Evolutionary conservation across 805 yeast genomes (phyloP).

Genomic region (Yarrowia deformans): DNA sequence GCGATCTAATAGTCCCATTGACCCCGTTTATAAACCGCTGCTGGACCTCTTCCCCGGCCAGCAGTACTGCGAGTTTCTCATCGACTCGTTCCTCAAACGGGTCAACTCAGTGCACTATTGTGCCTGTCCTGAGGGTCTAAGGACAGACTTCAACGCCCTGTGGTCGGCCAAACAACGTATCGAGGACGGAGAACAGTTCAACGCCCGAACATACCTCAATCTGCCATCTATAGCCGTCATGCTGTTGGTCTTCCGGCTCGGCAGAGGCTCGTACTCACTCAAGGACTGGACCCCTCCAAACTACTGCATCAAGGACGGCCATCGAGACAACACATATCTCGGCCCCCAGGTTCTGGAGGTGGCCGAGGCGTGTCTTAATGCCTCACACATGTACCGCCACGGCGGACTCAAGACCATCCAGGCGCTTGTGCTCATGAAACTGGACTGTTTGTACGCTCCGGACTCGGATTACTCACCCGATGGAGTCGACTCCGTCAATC

Average conservation of each 20-base stretch:
- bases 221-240: constrained; percentile 31
- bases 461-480: constrained; percentile 31
- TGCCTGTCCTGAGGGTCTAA: constrained; percentile 19
- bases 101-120: constrained; percentile 33
- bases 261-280: constrained; percentile 32
- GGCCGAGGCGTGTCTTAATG: constrained; percentile 29
- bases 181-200: constrained; percentile 32
- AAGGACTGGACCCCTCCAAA: constrained; percentile 38
- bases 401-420: constrained; percentile 36
- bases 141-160: constrained; percentile 37
- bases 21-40: constrained; percentile 33
- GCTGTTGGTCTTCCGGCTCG: constrained; percentile 33
- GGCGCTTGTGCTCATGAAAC: constrained; percentile 33
- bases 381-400: constrained; percentile 24
- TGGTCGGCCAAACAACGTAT: constrained; percentile 38
- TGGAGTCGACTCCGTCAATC: constrained; percentile 35
- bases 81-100: constrained; percentile 30
- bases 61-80: constrained; percentile 39
- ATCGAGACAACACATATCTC: constrained; percentile 22
- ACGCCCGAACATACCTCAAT: constrained; percentile 34
- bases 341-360: constrained; percentile 33
- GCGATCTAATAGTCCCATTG: constrained; percentile 12
- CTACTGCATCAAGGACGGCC: constrained; percentile 39
- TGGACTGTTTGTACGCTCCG: constrained; percentile 33
- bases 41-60: constrained; percentile 38